A percentile compares a stretch with the other conserved stretches of the same genome.
Evolutionary conservation across 2,329 filamentous ascomycete genomes (phyloP).

Genomic region (Rhynchosporium graminicola): DNA sequence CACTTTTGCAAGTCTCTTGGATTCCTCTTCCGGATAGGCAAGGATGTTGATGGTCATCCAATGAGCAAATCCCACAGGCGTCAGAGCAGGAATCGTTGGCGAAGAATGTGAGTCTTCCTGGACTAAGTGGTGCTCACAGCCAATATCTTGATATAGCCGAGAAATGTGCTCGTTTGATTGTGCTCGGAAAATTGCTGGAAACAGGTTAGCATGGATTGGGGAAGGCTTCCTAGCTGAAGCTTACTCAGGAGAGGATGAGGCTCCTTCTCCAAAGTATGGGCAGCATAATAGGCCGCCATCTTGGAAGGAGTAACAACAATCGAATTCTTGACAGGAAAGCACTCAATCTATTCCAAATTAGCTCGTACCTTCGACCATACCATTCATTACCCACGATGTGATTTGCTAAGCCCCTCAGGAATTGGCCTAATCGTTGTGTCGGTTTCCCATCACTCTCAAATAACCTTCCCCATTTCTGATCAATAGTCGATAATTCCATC

Average conservation of each 20-base stretch:
- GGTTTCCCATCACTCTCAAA: conserved; percentile 69
- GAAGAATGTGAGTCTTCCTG: conserved; percentile 53
- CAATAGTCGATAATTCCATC: conserved; percentile 58
- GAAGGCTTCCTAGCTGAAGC: conserved; percentile 30
- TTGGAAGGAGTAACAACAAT: conserved; percentile 76
- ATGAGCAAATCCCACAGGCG: conserved; percentile 64
- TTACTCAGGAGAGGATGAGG: conserved; percentile 68
- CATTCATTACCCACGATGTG: conserved; percentile 60
- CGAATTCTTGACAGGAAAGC: conserved; percentile 65
- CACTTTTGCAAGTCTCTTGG: conserved; percentile 66
- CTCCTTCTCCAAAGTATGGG: conserved; percentile 64
- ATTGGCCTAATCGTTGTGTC: conserved; percentile 67
- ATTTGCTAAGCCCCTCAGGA: conserved; percentile 71
- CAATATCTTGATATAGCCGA: conserved; percentile 56
- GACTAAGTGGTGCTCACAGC: conserved; percentile 64
- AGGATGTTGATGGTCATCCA: conserved; percentile 75
- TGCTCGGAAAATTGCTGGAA: conserved; percentile 33
- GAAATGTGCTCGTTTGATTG: conserved; percentile 51
- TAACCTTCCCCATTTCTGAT: conserved; percentile 74
- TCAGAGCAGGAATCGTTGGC: conserved; percentile 65
- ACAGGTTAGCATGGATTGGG: conserved; percentile 17
- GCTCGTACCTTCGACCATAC: not conserved
- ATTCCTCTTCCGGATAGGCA: conserved; percentile 76
- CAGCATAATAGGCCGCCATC: conserved; percentile 71
- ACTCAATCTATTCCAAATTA: conserved; percentile 57